Base-by-base conservation (phyloP, 176 grass and related monocot genomes). In the Carex myosuroides region DNA sequence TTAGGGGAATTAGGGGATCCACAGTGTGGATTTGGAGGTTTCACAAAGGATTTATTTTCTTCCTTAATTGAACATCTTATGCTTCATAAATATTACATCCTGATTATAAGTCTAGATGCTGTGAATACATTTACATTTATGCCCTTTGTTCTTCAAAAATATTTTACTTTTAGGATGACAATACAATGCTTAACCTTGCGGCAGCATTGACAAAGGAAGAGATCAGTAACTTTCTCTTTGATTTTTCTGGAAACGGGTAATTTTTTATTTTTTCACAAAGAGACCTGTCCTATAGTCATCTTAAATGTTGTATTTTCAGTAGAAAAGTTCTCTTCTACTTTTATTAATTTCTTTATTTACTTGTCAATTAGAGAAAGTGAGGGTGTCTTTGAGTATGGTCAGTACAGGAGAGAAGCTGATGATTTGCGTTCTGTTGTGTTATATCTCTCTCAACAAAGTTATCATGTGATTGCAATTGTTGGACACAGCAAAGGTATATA, bases 231-330 rank as follows among this genome's bases (percentile, higher is more conserved):
- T 98, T 94, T 29, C 79, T 84, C 54, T 98, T 98, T 81, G 89
- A 98, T 92, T 98, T 98, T 86, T 89, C 92, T 80, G 95, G 95
- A 91, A 98, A 98, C 67, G 95, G 95, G 92, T 94, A 91, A 26
- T 86, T 88, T 64, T 50, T 18, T 54, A 3, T 13, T 56, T 18
- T 37, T 32, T 53, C 13, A 42, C 53, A 62, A 46, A 62, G 32
- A 18, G 17, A 37, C 14, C 20, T 16, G 24, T 57, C 20, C 3
- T 33, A 8, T 32, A 29, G 4, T 78, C 20, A 32, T 78, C 39
- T 24, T 68, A 26, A 14, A 53, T 75, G 18, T n/a, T 21, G 4
- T 64, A 41, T 64, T 42, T 26, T 24, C 17, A 63, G 48, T 0
- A 24, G 2, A 18, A 55, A 41, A 24, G 2, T 81, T 79, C 14